Base-by-base conservation (phyloP, 768 basidiomycete genomes). In the Leccinum obscurum region DNA sequence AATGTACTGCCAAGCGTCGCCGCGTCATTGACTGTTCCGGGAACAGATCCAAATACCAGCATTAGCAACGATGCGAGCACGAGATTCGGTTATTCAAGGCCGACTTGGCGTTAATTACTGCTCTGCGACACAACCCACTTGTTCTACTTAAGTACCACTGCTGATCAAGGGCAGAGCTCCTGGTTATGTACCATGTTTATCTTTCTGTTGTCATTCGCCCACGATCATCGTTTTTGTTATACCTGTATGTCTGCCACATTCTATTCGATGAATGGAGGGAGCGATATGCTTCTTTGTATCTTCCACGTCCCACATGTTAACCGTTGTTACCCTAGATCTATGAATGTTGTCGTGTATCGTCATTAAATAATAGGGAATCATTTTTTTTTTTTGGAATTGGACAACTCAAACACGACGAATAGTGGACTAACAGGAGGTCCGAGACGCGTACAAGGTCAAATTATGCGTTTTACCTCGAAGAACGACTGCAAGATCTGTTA, bases 401-500 rank as follows among this genome's bases (percentile, higher is more conserved):
- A 41, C 13, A n/a, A 48, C 50, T 53, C 49, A 30, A 30, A 44
- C 26, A 30, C 24, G 15, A 56, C 28, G 20, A 48, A 48, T 30
- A 22, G 46, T 60, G 55, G 4, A 58, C 56, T 53, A 35, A 35
- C 13, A 50, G 3, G 20, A 35, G 48, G 41, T 8, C 6, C 26
- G 46, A 56, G 32, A 35, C 34, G 46, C 37, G 41, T 53, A 62
- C 55, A 68, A 37, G 56, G 55, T 77, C 83, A 92, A 76, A 93
- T 89, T 66, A 93, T 89, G 73, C 93, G 85, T 73, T 90, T 92
- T 54, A 94, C 90, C 78, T 95, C 93, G 66, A 95, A 95, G 84
- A 92, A 92, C 17, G 90, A 90, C 88, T 88, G 56, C 22, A 3
- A 39, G 60, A 50, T 51, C 11, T 49, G 57, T 68, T 61, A 58